phyloP scores from a whole-genome alignment of 768 basidiomycete species.

The Crassisporium funariophilum region DNA sequence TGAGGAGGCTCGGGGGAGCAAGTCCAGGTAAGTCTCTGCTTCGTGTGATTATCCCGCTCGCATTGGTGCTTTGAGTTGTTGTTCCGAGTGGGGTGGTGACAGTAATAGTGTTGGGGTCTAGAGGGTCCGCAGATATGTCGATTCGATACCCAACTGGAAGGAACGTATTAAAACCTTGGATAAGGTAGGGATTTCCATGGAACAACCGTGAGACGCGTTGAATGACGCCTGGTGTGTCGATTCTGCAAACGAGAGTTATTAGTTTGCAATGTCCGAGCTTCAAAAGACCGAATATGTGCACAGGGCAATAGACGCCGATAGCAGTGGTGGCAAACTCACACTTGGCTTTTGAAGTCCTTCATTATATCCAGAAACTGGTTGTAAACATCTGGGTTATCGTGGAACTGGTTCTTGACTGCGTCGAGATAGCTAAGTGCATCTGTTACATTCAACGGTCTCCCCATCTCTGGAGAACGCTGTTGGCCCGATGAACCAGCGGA shows the following conservation, averaged over 20 bases:
- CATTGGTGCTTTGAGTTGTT: slow-evolving; percentile 63
- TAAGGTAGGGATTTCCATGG: slow-evolving; percentile 85
- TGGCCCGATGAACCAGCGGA: slow-evolving; percentile 21
- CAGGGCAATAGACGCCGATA: not conserved
- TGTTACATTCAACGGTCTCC: slow-evolving; percentile 83
- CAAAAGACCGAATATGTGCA: no score
- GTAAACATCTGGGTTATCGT: slow-evolving; percentile 90
- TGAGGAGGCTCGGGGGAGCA: slow-evolving; percentile 32
- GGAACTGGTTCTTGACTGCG: slow-evolving; percentile 91
- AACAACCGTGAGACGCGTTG: slow-evolving; percentile 92
- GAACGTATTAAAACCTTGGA: slow-evolving; percentile 98
- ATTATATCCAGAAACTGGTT: slow-evolving; percentile 95
- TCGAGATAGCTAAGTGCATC: slow-evolving; percentile 94
- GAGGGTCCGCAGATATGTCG: slow-evolving; percentile 74
- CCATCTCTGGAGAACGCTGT: slow-evolving; percentile 40
- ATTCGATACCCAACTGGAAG: slow-evolving; percentile 93
- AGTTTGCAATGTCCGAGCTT: slow-evolving; percentile 18
- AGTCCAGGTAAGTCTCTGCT: slow-evolving; percentile 32
- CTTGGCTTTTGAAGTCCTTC: slow-evolving; percentile 99
- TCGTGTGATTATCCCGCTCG: slow-evolving; percentile 26
- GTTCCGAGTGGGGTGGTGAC: slow-evolving; percentile 81
- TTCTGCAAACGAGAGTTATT: slow-evolving; percentile 49
- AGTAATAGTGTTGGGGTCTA: slow-evolving; percentile 72
- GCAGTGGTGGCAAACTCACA: slow-evolving; percentile 47
- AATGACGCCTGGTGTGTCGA: slow-evolving; percentile 97